These are phyloP conservation scores for Rhinocladiella mackenziei DNA, from an alignment of 2,329 filamentous ascomycete species.

Conservation along the genomic window DNA sequence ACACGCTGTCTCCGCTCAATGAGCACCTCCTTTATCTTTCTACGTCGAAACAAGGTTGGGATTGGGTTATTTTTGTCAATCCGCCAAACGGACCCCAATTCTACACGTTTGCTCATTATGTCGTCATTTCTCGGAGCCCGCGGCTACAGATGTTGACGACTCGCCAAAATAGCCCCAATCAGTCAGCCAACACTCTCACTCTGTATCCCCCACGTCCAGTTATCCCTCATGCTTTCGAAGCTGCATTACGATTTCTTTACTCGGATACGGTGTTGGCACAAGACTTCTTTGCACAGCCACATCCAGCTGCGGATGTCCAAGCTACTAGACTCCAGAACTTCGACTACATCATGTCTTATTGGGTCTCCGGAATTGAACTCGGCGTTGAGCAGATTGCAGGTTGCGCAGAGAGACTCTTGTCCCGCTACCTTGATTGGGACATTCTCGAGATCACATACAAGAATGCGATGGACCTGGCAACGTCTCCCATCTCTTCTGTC, in stretches of 20 bases:
- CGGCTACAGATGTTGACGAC: slow-evolving; percentile 20
- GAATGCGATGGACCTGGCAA: slow-evolving; percentile 20
- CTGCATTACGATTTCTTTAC: slow-evolving; percentile 29
- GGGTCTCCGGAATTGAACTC: slow-evolving; percentile 28
- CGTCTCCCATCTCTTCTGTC: slow-evolving; percentile 10
- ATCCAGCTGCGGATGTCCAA: slow-evolving; percentile 14
- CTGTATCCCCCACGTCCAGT: slow-evolving; percentile 24
- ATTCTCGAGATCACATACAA: slow-evolving; percentile 25
- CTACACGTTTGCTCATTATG: slow-evolving; percentile 20
- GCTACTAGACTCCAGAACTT: slow-evolving; percentile 22
- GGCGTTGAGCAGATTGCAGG: slow-evolving; percentile 24
- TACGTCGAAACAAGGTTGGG: slow-evolving; percentile 23
- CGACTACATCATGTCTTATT: slow-evolving; percentile 29
- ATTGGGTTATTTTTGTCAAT: slow-evolving; percentile 24
- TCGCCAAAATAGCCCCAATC: slow-evolving; percentile 12
- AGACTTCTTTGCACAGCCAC: slow-evolving; percentile 21
- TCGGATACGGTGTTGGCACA: slow-evolving; percentile 27
- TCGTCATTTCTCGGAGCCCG: slow-evolving; percentile 26
- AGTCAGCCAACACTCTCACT: slow-evolving; percentile 19
- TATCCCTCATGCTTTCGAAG: slow-evolving; percentile 28
- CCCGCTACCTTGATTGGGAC: slow-evolving; percentile 26
- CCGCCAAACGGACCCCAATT: slow-evolving; percentile 19
- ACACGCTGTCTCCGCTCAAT: slow-evolving; percentile 15
- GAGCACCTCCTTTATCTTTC: slow-evolving; percentile 26
- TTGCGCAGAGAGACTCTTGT: slow-evolving; percentile 24